phyloP scores from a whole-genome alignment of 208 protist genomes.

The Leishmania tarentolae region DNA sequence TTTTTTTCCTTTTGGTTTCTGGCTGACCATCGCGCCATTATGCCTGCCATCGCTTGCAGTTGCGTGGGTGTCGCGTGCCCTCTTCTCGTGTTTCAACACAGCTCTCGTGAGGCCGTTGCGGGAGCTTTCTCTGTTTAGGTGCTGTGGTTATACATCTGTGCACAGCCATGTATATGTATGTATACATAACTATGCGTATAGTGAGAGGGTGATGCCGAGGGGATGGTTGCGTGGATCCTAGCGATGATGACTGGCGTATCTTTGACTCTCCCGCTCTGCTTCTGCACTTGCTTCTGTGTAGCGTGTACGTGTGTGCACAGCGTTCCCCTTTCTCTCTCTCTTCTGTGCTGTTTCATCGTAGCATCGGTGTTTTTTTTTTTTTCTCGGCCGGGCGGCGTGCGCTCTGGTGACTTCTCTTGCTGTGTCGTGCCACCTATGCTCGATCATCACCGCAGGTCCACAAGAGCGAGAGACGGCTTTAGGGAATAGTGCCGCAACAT shows the following conservation, averaged over 20 bases:
- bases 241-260: background rate
- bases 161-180: too few relatives aligned
- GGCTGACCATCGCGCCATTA: too few relatives aligned
- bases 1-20: background rate
- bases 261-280: background rate
- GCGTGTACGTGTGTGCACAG: background rate
- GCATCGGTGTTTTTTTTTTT: background rate
- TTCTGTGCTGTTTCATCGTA: background rate
- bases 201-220: background rate
- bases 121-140: too few relatives aligned
- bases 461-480: too few relatives aligned
- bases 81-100: too few relatives aligned
- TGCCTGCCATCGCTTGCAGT: too few relatives aligned
- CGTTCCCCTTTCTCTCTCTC: background rate
- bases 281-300: background rate
- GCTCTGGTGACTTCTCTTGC: background rate
- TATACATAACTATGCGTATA: too few relatives aligned
- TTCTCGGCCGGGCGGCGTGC: background rate
- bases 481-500: too few relatives aligned
- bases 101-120: too few relatives aligned
- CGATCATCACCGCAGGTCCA: too few relatives aligned
- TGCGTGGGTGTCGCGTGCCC: too few relatives aligned
- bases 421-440: background rate
- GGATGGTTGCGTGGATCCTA: background rate
- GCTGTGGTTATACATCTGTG: too few relatives aligned